phyloP scores from a whole-genome alignment of 2,329 filamentous ascomycete species.

The Coniochaeta ligniaria region DNA sequence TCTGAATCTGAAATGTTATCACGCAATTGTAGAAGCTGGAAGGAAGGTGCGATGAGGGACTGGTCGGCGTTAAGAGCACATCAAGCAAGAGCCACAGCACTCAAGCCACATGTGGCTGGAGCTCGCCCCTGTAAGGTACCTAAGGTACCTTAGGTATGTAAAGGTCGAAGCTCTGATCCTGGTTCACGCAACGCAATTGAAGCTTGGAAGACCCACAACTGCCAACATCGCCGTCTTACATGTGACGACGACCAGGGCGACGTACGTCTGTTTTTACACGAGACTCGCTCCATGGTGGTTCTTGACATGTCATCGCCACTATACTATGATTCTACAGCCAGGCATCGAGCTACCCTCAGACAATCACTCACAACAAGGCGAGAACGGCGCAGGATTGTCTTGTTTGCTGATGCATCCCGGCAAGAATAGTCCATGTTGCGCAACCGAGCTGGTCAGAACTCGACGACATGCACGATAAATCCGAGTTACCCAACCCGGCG shows the following conservation, averaged over 20 bases:
- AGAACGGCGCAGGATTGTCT: not conserved
- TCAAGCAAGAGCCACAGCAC: no score
- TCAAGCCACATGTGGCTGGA: not conserved
- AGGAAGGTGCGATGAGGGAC: no score
- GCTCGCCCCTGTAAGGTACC: not conserved
- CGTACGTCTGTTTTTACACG: not conserved
- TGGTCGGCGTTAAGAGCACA: no score
- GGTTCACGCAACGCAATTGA: not conserved
- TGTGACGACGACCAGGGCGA: not conserved
- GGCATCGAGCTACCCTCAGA: not conserved
- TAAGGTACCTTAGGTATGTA: no score
- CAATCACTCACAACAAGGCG: not conserved
- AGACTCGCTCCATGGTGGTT: not conserved
- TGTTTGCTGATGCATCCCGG: not conserved
- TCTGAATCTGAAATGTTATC: no score
- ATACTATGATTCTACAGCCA: not conserved
- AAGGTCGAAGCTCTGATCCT: not conserved
- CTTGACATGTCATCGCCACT: not conserved
- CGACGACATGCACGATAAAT: conserved; percentile 39
- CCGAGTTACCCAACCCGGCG: conserved; percentile 25
- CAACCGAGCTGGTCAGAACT: not conserved
- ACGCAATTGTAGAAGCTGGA: no score
- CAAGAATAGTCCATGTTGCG: conserved; percentile 2
- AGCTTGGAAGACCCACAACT: not conserved
- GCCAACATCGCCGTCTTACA: not conserved